Evolutionary conservation across 306 rosid genomes (phyloP), one percentile per base, ranked within the genome.

Genomic region (Hippophae rhamnoides): DNA sequence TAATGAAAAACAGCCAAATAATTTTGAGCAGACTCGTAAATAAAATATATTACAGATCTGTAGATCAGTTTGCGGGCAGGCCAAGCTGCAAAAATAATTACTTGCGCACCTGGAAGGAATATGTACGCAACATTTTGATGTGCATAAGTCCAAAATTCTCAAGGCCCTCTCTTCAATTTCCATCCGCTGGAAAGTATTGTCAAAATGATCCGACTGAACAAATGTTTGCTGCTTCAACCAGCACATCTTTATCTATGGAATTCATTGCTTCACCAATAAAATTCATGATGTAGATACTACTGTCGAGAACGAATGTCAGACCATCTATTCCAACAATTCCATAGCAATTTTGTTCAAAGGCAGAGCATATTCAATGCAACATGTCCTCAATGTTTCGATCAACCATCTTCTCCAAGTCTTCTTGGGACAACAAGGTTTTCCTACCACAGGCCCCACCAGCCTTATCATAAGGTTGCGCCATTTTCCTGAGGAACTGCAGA

Each of bases 381-480:
- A 82, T 65, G 41, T 85, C 86, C 52, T 72, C 66, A 69, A 78
- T 64, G 64, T 66, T 72, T 47, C 82, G 78, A 41, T 74, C 84
- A 31, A 71, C 73, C 78, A 84, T 79, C 76, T 83, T 83, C 76
- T 87, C 87, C 73, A 90, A 64, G 69, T 90, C 96, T 60, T 85
- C 84, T 65, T 85, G 89, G 56, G 95, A 90, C 57, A 87, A 62
- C 10, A 87, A 71, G 54, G 96, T 90, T 76, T 87, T 90, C 77
- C 43, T 74, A 59, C 95, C 84, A 3, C 75, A 69, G 65, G 38
- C 38, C 38, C 82, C 69, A 8, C 96, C 98, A 8, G 86, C 82
- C 80, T 81, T 90, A 23, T 90, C 98, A 69, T 90, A 85, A 27
- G 96, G 95, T 53, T 87, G 95, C 23, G 98, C 96, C 96, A 90